A percentile compares a stretch with the other conserved stretches of the same genome.
These are phyloP conservation scores for Pleoardoris graminearum DNA, from an alignment of 2,329 filamentous ascomycete genomes.

Conservation along the genomic window DNA sequence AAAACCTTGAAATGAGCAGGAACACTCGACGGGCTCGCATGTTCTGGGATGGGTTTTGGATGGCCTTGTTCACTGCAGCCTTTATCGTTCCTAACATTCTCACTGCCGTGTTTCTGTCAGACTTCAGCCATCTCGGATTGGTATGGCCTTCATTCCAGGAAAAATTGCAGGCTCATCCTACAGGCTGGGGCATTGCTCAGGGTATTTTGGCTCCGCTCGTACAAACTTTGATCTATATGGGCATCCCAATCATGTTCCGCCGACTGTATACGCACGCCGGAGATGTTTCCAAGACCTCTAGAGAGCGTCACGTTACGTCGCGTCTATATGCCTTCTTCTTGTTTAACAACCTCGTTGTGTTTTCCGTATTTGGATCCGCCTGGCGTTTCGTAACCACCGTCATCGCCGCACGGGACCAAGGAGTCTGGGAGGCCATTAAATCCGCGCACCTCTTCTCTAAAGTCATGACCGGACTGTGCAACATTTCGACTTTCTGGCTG, in stretches of 20 bases:
- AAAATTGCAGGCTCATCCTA: constrained; percentile 64
- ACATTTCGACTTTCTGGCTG: constrained; percentile 82
- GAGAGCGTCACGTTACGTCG: constrained; percentile 85
- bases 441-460: constrained; percentile 65
- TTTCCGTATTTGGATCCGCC: constrained; percentile 86
- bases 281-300: constrained; percentile 86
- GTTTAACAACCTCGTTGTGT: constrained; percentile 93
- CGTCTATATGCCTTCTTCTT: constrained; percentile 97
- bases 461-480: constrained; percentile 75
- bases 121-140: constrained; percentile 76
- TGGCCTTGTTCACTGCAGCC: constrained; percentile 74
- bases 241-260: constrained; percentile 87
- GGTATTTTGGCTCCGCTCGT: constrained; percentile 87
- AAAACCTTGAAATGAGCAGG: constrained; percentile 78
- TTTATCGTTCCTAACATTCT: constrained; percentile 92
- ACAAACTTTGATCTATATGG: constrained; percentile 81
- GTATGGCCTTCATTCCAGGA: constrained; percentile 78
- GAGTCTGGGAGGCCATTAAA: constrained; percentile 68
- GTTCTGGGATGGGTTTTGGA: constrained; percentile 82
- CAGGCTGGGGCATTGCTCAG: constrained; percentile 83
- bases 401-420: constrained; percentile 56
- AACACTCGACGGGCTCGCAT: constrained; percentile 70
- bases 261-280: constrained; percentile 80
- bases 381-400: constrained; percentile 76
- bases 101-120: constrained; percentile 90